Evolutionary conservation across 177 flowering plant genomes (phyloP), one percentile per base, ranked within the genome.

Genomic region (Vitis hybrid): DNA sequence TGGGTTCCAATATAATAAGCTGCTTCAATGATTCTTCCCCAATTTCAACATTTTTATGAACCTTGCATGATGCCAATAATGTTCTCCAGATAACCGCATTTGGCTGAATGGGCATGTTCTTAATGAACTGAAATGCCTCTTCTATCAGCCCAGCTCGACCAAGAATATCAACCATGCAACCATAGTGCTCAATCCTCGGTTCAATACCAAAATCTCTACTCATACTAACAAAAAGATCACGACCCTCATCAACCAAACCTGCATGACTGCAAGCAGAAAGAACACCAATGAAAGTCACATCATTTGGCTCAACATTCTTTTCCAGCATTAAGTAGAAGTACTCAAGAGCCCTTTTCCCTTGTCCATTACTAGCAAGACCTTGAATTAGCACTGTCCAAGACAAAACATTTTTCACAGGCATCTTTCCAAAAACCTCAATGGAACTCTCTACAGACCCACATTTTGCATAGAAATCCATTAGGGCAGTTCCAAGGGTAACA

Each of bases 101-200:
- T 15, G 86, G 90, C 65, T 73, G 51, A 15, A 85, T 65, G 1
- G 90, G 87, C 86, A 88, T 85, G 75, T 76, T 76, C 56, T 69
- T 68, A 32, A 85, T 77, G 60, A 85, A 81, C 67, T 73, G 69
- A 70, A 79, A 72, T 4, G 93, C 91, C 61, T 87, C 89, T 21
- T 84, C 78, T 2, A 86, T 67, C 60, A 73, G 61, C 30, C 93
- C 91, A 15, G 84, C 87, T 55, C 89, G 82, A 52, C 85, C 85
- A 72, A 85, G 82, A 27, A 85, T 66, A 65, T 85, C 90, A 62
- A 85, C 92, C 80, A 86, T 78, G 72, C 82, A 84, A 27, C 87
- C 90, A 75, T 82, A 85, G 58, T 88, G 90, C 74, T 85, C 88
- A 51, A 85, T 75, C 30, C 75, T 71, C 9, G 89, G 90, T 46